Base-by-base conservation (phyloP, 345 rosid genomes). In the Linum lewisii region DNA sequence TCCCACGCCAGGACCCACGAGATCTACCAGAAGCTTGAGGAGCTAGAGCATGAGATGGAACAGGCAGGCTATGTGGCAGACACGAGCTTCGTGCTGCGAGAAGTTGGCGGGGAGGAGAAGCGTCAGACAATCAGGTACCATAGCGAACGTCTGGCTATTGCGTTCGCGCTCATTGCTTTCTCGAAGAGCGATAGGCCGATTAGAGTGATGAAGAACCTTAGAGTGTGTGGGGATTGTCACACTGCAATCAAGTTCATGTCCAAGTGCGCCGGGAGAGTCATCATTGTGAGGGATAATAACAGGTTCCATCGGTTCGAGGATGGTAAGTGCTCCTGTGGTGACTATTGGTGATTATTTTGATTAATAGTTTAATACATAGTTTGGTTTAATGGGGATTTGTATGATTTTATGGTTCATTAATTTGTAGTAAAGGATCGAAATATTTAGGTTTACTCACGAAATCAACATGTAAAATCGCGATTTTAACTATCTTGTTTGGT, bases 141-240 rank as follows among this genome's bases (percentile, higher is more conserved):
- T 44, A 87, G 95, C 59, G 95, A 87, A 73, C 79, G 94, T 50
- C 68, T 87, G 32, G 97, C 95, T 21, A 80, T 85, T 65, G 94
- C 94, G 13, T 90, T 81, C 60, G 95, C 81, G 19, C 75, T 90
- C 69, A 75, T 90, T 65, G 66, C 80, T 20, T 74, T 90, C 63
- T 77, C 89, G 0, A 66, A 42, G 15, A 11, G 61, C 1, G 80
- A 77, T 52, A 81, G 92, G 72, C 90, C 86, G 2, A 80, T 91
- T 26, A 78, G 96, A 36, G 69, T 88, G 56, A 84, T 88, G 82
- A 91, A 91, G 80, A 91, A 88, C 76, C 68, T 91, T 77, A 79
- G 96, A 0, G 79, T 91, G 5, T 91, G 98, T 18, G 94, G 98
- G 0, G 95, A 91, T 68, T 91, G 98, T 65, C 98, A 91, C 67